Evolutionary conservation across 352 stramenopile genomes (phyloP), one percentile per base, ranked within the genome.

Genomic region (Aphanomyces stellatus): DNA sequence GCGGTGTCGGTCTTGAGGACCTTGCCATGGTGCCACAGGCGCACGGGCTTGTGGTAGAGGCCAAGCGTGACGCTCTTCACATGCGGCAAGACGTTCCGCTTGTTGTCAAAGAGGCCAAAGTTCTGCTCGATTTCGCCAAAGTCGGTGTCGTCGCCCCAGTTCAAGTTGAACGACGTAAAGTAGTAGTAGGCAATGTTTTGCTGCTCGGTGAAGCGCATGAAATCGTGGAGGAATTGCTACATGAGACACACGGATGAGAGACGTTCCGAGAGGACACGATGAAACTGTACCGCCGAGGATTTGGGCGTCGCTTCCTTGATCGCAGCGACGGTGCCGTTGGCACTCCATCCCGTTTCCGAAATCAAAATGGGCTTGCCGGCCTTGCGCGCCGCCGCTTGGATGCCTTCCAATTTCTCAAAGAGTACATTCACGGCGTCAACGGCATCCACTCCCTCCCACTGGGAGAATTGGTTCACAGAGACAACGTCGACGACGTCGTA

Each of bases 381-480:
- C 0, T 73, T 51, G 0, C 74, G 72, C 13, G 78, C 76, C 25
- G 72, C 19, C 15, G 71, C 35, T 42, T 81, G 80, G 19, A 89
- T 72, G 24, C 64, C 74, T 33, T 73, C 75, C 7, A 92, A 74
- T 13, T 77, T 78, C 53, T 92, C 80, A 0, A 90, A 72, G 25
- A 77, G 82, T 15, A 73, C 62, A 7, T 74, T 69, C 10, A 71
- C 71, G 13, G 56, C 81, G 22, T 88, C 79, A 11, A 76, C 77
- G 22, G 82, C 68, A 43, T 82, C 71, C 4, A 55, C 61, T 3
- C 51, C 48, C 48, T 90, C 81, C 83, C 81, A 90, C 70, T 85
- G 88, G 10, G 80, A 80, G 51, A 91, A 91, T 69, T 91, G 77
- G 73, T 90, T 91, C 42, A 88, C 74, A 25, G 76, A 87, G n/a